phyloP scores from a whole-genome alignment of 305 asterid species.

The Ajuga reptans region DNA sequence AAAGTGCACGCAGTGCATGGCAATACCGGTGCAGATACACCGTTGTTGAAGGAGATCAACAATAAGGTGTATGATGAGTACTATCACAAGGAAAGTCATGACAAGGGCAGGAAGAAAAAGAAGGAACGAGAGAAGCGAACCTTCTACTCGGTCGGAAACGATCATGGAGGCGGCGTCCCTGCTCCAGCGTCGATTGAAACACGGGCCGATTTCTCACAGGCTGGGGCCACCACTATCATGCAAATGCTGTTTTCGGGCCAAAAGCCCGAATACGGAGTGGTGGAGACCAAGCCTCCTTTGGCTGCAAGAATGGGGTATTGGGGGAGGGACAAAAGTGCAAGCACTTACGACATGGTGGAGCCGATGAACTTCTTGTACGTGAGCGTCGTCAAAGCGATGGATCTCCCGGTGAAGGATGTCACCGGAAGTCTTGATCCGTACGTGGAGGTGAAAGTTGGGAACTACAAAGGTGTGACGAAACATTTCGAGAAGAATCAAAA shows the following conservation, averaged over 20 bases:
- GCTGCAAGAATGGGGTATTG: constrained; percentile 90
- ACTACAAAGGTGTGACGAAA: constrained; percentile 67
- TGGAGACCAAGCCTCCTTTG: constrained; percentile 80
- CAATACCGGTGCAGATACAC: background rate
- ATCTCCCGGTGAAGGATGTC: constrained; percentile 70
- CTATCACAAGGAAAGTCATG: constrained; percentile 18
- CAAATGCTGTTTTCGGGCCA: constrained; percentile 53
- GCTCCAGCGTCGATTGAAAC: constrained; percentile 29
- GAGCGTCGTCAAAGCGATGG: constrained; percentile 71
- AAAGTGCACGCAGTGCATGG: constrained; percentile 40
- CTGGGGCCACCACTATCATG: constrained; percentile 37
- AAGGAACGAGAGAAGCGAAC: constrained; percentile 51
- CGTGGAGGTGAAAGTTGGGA: constrained; percentile 83
- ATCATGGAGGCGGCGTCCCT: constrained; percentile 21
- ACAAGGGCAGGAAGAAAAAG: constrained; percentile 35
- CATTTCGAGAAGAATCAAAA: constrained; percentile 68
- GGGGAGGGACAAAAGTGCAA: constrained; percentile 87
- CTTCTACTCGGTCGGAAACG: constrained; percentile 47
- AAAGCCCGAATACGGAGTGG: constrained; percentile 66
- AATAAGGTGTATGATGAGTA: constrained; percentile 8
- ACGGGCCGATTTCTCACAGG: constrained; percentile 36
- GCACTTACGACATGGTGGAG: constrained; percentile 87
- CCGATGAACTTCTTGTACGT: constrained; percentile 66
- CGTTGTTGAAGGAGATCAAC: constrained; percentile 11
- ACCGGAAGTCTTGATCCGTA: constrained; percentile 85